Evolutionary conservation across 176 grass and related monocot genomes (phyloP).

Genomic region (Bothriochloa decipiens): DNA sequence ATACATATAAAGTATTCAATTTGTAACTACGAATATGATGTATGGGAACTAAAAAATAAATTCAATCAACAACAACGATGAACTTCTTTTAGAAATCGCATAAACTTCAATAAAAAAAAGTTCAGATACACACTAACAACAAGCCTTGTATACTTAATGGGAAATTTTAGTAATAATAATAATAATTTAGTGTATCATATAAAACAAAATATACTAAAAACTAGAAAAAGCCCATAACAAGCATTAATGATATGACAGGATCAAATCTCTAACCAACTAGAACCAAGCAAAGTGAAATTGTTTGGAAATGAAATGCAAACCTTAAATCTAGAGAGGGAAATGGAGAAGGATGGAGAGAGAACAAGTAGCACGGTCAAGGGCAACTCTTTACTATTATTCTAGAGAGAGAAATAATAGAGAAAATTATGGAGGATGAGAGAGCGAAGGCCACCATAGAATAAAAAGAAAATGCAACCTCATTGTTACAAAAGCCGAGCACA

Average conservation of each 20-base stretch:
- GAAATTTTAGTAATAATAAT: no score
- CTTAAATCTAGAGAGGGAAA: background rate
- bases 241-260: background rate
- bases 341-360: background rate
- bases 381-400: background rate
- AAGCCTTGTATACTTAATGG: no score
- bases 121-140: no score
- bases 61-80: no score
- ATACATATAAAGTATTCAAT: background rate
- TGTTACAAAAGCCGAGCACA: background rate
- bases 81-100: no score
- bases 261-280: background rate
- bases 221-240: background rate
- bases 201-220: background rate
- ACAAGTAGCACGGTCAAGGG: background rate
- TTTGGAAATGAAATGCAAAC: background rate
- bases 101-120: no score
- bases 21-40: no score
- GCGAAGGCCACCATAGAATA: no score
- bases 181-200: no score
- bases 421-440: background rate
- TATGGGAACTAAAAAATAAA: no score
- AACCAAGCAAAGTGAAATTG: background rate
- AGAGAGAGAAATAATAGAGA: background rate
- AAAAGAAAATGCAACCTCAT: background rate